These are phyloP conservation scores for Wickerhamomyces chambardii DNA, from an alignment of 805 yeast genomes.

Conservation along the genomic window DNA sequence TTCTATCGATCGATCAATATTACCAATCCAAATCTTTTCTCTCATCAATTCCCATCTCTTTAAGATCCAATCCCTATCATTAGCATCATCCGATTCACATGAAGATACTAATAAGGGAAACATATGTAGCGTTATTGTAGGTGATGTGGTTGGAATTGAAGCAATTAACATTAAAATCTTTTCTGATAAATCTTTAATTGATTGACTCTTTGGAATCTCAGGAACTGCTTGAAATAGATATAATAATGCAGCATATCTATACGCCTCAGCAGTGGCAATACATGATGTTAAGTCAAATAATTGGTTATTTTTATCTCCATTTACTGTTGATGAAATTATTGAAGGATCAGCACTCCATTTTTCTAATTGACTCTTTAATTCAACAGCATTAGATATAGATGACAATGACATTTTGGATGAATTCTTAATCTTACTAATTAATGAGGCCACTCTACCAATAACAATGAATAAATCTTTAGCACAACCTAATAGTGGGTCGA, in stretches of 20 bases:
- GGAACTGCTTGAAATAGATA: constrained; percentile 68
- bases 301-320: constrained; percentile 34
- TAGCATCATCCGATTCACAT: constrained; percentile 52
- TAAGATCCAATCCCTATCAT: constrained; percentile 54
- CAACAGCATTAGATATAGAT: constrained; percentile 46
- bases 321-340: constrained; percentile 24
- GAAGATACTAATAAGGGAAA: constrained; percentile 59
- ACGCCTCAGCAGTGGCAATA: constrained; percentile 64
- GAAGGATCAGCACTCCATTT: constrained; percentile 47
- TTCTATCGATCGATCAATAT: constrained; percentile 55
- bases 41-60: constrained; percentile 47
- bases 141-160: constrained; percentile 50
- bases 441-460: constrained; percentile 53
- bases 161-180: constrained; percentile 52
- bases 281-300: constrained; percentile 51
- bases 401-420: constrained; percentile 31
- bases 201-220: constrained; percentile 41
- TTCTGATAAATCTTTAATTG: constrained; percentile 49
- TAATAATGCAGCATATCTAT: constrained; percentile 47
- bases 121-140: constrained; percentile 50
- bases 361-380: constrained; percentile 40
- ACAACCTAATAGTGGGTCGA: constrained; percentile 63
- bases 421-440: constrained; percentile 39
- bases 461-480: constrained; percentile 56
- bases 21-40: constrained; percentile 54